Conservation (phyloP, 495 filamentous ascomycete species). For the Gamarada debralockiae region DNA sequence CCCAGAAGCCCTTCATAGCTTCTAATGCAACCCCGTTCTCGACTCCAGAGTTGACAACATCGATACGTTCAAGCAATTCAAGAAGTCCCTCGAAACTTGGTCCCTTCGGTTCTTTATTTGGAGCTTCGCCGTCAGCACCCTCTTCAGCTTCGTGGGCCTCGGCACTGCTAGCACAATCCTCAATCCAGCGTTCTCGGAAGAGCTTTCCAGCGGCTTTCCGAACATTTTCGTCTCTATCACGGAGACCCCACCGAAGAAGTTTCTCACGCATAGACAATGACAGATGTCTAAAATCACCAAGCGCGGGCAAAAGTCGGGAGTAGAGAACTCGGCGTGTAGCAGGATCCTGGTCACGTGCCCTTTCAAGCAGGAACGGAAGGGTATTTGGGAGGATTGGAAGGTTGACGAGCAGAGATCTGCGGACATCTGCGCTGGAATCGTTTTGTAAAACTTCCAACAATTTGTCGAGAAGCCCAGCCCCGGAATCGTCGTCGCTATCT, state of each 20-base stretch:
- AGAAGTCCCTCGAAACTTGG: constrained; percentile 74
- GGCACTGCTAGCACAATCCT: constrained; percentile 75
- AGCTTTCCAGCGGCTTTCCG: constrained; percentile 85
- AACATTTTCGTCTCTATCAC: constrained; percentile 92
- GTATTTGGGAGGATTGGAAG: constrained; percentile 75
- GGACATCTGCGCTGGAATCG: constrained; percentile 89
- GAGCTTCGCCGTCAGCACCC: constrained; percentile 34
- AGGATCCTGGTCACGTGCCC: constrained; percentile 84
- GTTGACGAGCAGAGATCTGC: constrained; percentile 83
- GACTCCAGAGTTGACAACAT: constrained; percentile 82
- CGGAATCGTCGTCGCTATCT: constrained; percentile 56
- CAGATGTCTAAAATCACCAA: constrained; percentile 94
- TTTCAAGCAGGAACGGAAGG: constrained; percentile 87
- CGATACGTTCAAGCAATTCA: constrained; percentile 90
- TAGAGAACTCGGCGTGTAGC: constrained; percentile 82
- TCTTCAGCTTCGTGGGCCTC: constrained; percentile 39
- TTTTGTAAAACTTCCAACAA: constrained; percentile 92
- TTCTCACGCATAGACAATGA: constrained; percentile 96
- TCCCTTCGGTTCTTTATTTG: constrained; percentile 42
- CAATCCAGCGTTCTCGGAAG: constrained; percentile 94
- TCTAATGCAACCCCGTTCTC: constrained; percentile 88
- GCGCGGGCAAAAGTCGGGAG: constrained; percentile 76
- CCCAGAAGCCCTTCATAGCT: constrained; percentile 95
- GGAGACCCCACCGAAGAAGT: constrained; percentile 89
- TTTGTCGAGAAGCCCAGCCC: constrained; percentile 65